Conservation (phyloP, 2,329 filamentous ascomycete species). For the Colletotrichum aenigma region DNA sequence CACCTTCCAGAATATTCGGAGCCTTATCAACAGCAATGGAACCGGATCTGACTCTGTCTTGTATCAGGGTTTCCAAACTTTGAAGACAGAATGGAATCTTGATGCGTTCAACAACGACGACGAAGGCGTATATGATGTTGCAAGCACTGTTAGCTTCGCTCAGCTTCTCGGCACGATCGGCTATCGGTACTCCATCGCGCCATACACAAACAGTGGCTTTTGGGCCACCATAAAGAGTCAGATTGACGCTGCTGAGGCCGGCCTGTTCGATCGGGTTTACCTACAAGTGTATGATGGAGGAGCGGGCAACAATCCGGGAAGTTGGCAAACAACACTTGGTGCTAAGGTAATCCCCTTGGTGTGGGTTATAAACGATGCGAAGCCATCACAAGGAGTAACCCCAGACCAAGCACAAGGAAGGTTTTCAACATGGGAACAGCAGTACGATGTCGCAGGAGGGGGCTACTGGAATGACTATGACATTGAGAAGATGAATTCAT, state of each 20-base stretch:
- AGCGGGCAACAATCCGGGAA: constrained; percentile 40
- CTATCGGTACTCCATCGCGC: constrained; percentile 46
- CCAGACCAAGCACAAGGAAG: constrained; percentile 36
- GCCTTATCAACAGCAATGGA: constrained; percentile 38
- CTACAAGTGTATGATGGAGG: constrained; percentile 51
- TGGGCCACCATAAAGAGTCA: constrained; percentile 36
- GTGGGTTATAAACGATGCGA: constrained; percentile 52
- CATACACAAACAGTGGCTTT: constrained; percentile 44
- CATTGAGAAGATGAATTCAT: constrained; percentile 47
- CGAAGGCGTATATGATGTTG: constrained; percentile 45
- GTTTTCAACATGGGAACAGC: constrained; percentile 37
- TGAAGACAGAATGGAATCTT: constrained; percentile 44
- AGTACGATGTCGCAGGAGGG: constrained; percentile 36
- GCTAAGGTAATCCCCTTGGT: constrained; percentile 46
- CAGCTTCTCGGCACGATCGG: constrained; percentile 44
- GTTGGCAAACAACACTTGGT: constrained; percentile 40
- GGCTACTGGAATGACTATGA: constrained; percentile 53
- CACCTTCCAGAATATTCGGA: constrained; percentile 33
- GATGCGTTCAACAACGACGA: constrained; percentile 53
- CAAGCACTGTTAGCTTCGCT: constrained; percentile 45
- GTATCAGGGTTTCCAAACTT: constrained; percentile 42
- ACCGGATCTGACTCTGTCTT: constrained; percentile 35
- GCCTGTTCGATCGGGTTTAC: constrained; percentile 43
- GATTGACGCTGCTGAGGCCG: constrained; percentile 28
- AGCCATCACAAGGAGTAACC: constrained; percentile 42